Conservation (phyloP, 495 filamentous ascomycete genomes). For the Chaetomidium leptoderma region DNA sequence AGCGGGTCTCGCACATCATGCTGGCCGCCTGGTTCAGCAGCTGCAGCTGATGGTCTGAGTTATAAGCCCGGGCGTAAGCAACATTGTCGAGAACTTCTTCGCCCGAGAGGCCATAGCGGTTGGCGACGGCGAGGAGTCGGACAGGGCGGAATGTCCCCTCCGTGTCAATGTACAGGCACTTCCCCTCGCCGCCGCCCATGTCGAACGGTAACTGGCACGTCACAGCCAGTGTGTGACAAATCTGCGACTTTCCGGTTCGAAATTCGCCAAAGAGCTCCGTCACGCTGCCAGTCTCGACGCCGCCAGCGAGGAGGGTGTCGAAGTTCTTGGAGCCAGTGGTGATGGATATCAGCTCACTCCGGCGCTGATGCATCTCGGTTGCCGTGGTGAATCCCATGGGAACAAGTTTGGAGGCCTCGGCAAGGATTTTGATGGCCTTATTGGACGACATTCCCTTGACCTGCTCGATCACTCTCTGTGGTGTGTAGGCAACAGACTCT, state of each 20-base stretch:
- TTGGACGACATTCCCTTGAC: conserved; percentile 97
- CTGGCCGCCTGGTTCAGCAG: conserved; percentile 88
- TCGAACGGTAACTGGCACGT: conserved; percentile 97
- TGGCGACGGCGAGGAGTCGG: conserved; percentile 82
- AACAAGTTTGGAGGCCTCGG: conserved; percentile 93
- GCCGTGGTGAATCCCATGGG: conserved; percentile 99
- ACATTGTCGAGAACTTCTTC: conserved; percentile 98
- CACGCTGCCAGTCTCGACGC: conserved; percentile 93
- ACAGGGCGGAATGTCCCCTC: conserved; percentile 97
- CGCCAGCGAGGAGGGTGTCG: conserved; percentile 90
- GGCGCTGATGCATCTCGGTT: conserved; percentile 97
- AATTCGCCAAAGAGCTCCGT: conserved; percentile 99
- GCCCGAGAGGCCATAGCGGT: conserved; percentile 87
- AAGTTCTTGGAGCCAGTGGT: conserved; percentile 96
- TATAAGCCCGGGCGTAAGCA: conserved; percentile 95
- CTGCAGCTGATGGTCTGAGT: conserved; percentile 94
- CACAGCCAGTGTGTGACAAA: conserved; percentile 97
- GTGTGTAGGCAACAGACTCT: conserved; percentile 92
- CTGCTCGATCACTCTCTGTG: conserved; percentile 77
- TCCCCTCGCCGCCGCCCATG: conserved; percentile 97
- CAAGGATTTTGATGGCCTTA: conserved; percentile 90
- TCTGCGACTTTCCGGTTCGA: conserved; percentile 94
- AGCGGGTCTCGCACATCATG: conserved; percentile 99
- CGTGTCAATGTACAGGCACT: conserved; percentile 98
- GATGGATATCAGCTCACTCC: conserved; percentile 94